Conservation (phyloP, 306 rosid genomes). For the Fragaria vesca region DNA sequence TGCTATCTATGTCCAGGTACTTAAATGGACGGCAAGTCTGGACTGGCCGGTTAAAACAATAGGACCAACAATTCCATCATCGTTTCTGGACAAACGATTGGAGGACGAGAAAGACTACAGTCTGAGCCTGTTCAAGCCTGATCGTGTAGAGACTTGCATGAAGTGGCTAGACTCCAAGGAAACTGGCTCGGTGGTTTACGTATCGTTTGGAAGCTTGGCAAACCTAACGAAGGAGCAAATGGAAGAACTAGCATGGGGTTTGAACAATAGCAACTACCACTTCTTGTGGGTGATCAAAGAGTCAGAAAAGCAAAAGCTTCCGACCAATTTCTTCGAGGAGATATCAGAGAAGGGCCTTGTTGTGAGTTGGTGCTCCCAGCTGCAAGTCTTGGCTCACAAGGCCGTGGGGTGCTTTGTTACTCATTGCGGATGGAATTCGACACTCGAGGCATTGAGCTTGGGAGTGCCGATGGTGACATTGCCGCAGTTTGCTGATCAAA, state of each 20-base stretch:
- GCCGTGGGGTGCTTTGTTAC: conserved; percentile 32
- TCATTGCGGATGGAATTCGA: conserved; percentile 39
- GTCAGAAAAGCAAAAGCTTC: conserved; percentile 23
- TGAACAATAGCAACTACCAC: neutral
- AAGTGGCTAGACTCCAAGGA: conserved; percentile 29
- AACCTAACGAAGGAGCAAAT: conserved; percentile 16
- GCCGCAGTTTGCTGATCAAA: conserved; percentile 31
- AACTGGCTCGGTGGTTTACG: conserved; percentile 23
- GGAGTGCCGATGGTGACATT: conserved; percentile 31
- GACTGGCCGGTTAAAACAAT: conserved; percentile 24
- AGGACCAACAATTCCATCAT: conserved; percentile 33
- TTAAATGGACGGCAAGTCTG: conserved; percentile 11
- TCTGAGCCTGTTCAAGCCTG: conserved; percentile 5
- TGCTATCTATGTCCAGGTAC: neutral
- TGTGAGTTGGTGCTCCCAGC: conserved; percentile 30
- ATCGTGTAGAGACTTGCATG: neutral
- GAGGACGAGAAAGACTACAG: conserved; percentile 16
- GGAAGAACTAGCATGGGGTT: conserved; percentile 20
- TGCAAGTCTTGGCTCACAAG: conserved; percentile 22
- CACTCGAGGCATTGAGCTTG: conserved; percentile 21
- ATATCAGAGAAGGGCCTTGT: conserved; percentile 16
- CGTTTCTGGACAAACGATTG: conserved; percentile 17
- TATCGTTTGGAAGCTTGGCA: conserved; percentile 33
- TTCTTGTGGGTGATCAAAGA: conserved; percentile 32
- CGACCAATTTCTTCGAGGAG: conserved; percentile 15